Evolutionary conservation across 805 yeast genomes (phyloP).

Genomic region (Brettanomyces custersianus): DNA sequence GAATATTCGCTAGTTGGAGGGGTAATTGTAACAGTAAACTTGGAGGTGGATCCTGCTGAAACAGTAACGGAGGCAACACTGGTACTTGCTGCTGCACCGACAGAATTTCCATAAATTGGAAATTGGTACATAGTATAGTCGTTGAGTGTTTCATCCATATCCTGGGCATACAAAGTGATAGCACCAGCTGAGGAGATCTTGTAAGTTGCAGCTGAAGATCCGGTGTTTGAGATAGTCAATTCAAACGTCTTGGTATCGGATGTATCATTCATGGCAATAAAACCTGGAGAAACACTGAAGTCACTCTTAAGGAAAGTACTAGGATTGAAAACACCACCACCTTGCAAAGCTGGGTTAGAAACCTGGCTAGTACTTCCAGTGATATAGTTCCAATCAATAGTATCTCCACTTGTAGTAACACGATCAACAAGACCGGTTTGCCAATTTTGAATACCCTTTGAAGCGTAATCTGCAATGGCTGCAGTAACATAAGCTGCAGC

Average conservation of each 20-base stretch:
- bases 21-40: constrained; percentile 2
- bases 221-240: constrained; percentile 2
- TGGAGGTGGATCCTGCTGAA: constrained; percentile 1
- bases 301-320: not conserved
- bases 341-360: constrained; percentile 5
- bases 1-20: constrained; percentile 4
- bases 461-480: constrained; percentile 3
- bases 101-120: too few species aligned
- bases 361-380: not conserved
- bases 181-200: constrained; percentile 1
- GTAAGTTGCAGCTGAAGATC: not conserved
- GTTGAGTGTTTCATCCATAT: not conserved
- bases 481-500: constrained; percentile 6
- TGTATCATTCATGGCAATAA: constrained; percentile 3
- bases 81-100: too few species aligned
- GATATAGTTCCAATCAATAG: constrained; percentile 1
- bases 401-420: constrained; percentile 4
- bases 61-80: too few species aligned
- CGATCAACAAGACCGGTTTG: constrained; percentile 1
- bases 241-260: constrained; percentile 1
- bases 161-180: constrained; percentile 5
- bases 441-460: constrained; percentile 1
- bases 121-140: constrained; percentile 4
- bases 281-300: constrained; percentile 4
- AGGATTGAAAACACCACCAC: constrained; percentile 5